Base-by-base conservation (phyloP, 441 rosid species). In the Monsonia emarginata region DNA sequence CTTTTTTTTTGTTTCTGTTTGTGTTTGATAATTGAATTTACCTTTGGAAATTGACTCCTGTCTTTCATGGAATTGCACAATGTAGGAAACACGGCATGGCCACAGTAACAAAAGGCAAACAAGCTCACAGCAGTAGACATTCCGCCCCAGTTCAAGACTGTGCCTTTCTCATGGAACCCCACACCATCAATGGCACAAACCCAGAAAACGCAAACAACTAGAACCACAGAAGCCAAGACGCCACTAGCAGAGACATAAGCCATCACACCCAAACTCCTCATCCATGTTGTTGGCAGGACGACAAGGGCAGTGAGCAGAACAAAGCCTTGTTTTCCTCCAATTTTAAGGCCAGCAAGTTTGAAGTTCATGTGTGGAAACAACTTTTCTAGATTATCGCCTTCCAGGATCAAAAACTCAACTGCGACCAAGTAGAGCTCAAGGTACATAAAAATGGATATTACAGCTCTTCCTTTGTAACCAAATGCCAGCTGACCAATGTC, bases 61-160 rank as follows among this genome's bases (percentile, higher is more conserved):
- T 87, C 86, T 77, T 84, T 81, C 92, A 89, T 89, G 27, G 96
- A 89, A 75, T 79, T 83, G 83, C 74, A 66, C 64, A 87, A 65
- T 6, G 86, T 85, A 36, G 96, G 91, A 61, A 89, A 85, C 80
- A 87, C 78, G 10, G 86, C 72, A 75, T 85, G 96, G 0, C 86
- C 89, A 59, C 86, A 75, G 13, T 82, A 85, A 64, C 96, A 89
- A 58, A 89, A 84, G 21, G 82, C 44, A 26, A 76, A 78, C 72
- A 87, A 60, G 75, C 96, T 85, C 42, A 83, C 22, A 1, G 96
- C 54, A 34, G 84, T 87, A 5, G 93, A 87, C 65, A 89, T 21
- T 2, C 84, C 88, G 52, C 65, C 63, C 85, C 79, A 78, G 60
- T 82, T 76, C 73, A 76, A 59, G 65, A 78, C 62, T 64, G 28